Conservation (phyloP, 768 basidiomycete genomes). For the Termitomyces sp. region DNA sequence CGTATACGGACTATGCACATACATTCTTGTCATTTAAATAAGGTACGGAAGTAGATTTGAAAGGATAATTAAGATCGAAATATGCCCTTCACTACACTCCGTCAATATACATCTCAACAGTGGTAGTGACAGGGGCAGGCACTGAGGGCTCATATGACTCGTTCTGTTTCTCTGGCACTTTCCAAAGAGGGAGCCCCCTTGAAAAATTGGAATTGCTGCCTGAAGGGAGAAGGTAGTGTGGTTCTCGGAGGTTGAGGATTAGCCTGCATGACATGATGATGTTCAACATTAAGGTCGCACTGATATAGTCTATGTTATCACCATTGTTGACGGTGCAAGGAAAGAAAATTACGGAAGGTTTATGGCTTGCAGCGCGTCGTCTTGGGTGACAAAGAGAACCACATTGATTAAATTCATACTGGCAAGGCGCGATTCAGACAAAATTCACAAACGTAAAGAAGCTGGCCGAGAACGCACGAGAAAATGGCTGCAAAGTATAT, state of each 20-base stretch:
- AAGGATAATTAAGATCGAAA: too few species aligned
- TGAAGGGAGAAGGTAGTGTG: conserved; percentile 5
- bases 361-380: conserved; percentile 13
- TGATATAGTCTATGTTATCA: background rate
- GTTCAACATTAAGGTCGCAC: conserved; percentile 23
- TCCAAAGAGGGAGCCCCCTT: conserved; percentile 7
- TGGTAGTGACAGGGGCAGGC: background rate
- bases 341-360: conserved; percentile 20
- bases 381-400: conserved; percentile 21
- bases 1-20: too few species aligned
- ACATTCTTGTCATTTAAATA: too few species aligned
- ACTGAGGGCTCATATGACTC: background rate
- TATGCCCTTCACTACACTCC: background rate
- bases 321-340: background rate
- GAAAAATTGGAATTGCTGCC: background rate
- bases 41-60: too few species aligned
- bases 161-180: background rate
- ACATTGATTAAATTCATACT: conserved; percentile 25
- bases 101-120: conserved; percentile 1
- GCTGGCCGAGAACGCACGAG: conserved; percentile 3
- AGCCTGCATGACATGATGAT: conserved; percentile 27
- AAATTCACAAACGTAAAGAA: background rate
- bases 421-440: background rate
- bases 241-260: conserved; percentile 22
- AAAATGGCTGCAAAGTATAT: conserved; percentile 28